Evolutionary conservation across 352 stramenopile species (phyloP).

Genomic region (Phytophthora sojae): DNA sequence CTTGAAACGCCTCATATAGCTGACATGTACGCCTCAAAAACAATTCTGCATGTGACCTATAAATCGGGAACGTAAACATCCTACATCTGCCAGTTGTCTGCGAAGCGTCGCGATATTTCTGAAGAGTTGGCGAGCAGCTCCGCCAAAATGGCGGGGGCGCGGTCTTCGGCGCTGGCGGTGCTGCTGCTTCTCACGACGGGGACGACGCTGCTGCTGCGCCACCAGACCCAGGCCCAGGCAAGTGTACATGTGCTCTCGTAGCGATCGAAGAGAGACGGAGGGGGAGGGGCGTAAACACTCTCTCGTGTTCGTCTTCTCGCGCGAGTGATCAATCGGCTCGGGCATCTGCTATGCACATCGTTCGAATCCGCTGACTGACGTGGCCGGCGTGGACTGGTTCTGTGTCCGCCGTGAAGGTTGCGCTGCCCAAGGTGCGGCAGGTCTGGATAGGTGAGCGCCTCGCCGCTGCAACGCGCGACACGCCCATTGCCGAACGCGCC

Average conservation of each 20-base stretch:
- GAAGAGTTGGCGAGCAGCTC: not conserved
- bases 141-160: not conserved
- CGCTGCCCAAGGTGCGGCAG: constrained; percentile 27
- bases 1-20: not conserved
- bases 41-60: not conserved
- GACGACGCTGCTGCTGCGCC: constrained; percentile 15
- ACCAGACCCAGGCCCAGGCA: constrained; percentile 19
- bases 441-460: constrained; percentile 28
- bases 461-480: constrained; percentile 12
- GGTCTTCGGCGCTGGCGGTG: constrained; percentile 1
- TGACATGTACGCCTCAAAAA: too few relatives aligned
- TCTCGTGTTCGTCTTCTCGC: constrained; percentile 22
- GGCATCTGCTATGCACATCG: constrained; percentile 21
- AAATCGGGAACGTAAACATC: constrained; percentile 14
- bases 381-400: constrained; percentile 18
- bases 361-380: constrained; percentile 24
- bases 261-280: constrained; percentile 7
- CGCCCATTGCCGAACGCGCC: constrained; percentile 12
- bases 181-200: not conserved
- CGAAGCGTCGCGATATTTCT: constrained; percentile 21
- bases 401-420: constrained; percentile 26
- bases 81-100: constrained; percentile 22
- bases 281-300: constrained; percentile 18
- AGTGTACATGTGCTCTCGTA: constrained; percentile 7
- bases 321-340: not conserved